Evolutionary conservation across 2,329 filamentous ascomycete genomes (phyloP).

Genomic region (Ophiocordyceps camponoti-leonardi): DNA sequence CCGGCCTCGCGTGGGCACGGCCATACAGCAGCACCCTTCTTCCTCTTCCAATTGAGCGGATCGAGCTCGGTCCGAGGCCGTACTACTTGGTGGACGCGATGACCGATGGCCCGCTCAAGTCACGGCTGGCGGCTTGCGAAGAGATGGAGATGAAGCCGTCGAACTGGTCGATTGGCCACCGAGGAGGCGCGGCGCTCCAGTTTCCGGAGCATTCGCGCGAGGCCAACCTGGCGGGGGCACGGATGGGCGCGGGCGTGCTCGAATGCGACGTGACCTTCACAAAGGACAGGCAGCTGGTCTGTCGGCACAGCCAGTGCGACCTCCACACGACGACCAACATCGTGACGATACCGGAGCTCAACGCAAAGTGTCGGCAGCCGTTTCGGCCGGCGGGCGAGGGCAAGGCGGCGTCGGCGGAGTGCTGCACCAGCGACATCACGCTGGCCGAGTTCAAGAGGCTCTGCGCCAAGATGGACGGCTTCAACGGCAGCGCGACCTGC

Average conservation of each 20-base stretch:
- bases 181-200: slow-evolving; percentile 42
- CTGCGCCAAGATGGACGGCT: slow-evolving; percentile 55
- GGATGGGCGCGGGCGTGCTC: slow-evolving; percentile 49
- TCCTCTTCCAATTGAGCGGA: slow-evolving; percentile 20
- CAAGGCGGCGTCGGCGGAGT: slow-evolving; percentile 38
- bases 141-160: slow-evolving; percentile 33
- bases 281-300: slow-evolving; percentile 46
- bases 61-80: slow-evolving; percentile 45
- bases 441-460: slow-evolving; percentile 48
- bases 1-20: slow-evolving; percentile 10
- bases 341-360: slow-evolving; percentile 40
- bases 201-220: slow-evolving; percentile 48
- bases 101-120: slow-evolving; percentile 41
- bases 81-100: slow-evolving; percentile 48
- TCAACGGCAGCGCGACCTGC: slow-evolving; percentile 39
- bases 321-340: slow-evolving; percentile 55
- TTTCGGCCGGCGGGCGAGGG: slow-evolving; percentile 39
- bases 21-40: slow-evolving; percentile 8
- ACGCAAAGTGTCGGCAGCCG: slow-evolving; percentile 43
- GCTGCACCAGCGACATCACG: slow-evolving; percentile 57
- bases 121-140: slow-evolving; percentile 38
- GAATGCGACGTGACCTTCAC: slow-evolving; percentile 56
- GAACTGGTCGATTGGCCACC: slow-evolving; percentile 43
- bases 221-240: slow-evolving; percentile 41
- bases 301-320: slow-evolving; percentile 50